Percentiles rank a stretch among this genome's conserved stretches.
Conservation (phyloP, 441 rosid genomes). For the Bruguiera hainesii region DNA sequence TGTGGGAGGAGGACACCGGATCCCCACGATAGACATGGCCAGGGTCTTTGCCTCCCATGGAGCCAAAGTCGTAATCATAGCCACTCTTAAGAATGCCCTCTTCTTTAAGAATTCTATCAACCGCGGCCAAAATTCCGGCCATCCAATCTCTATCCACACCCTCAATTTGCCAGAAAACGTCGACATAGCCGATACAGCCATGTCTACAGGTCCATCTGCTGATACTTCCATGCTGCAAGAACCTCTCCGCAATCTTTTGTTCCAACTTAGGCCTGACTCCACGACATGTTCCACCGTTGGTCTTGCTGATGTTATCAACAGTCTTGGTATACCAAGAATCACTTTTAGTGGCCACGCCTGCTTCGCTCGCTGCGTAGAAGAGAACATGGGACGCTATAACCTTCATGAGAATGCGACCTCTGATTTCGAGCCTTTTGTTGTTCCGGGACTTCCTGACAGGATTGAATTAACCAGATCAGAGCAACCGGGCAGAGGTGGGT, state of each 20-base stretch:
- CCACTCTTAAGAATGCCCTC: slow-evolving; percentile 28
- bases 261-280: slow-evolving; percentile 27
- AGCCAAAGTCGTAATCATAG: slow-evolving; percentile 20
- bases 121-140: slow-evolving; percentile 22
- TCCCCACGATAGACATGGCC: slow-evolving; percentile 47
- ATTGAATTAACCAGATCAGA: slow-evolving; percentile 33
- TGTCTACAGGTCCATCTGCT: slow-evolving; percentile 21
- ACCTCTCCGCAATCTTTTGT: slow-evolving; percentile 24
- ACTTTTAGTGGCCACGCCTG: slow-evolving; percentile 34
- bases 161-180: slow-evolving; percentile 15
- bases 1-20: slow-evolving; percentile 45
- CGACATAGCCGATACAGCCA: slow-evolving; percentile 20
- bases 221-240: slow-evolving; percentile 37
- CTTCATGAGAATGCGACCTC: slow-evolving; percentile 26
- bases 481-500: slow-evolving; percentile 11
- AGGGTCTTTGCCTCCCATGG: slow-evolving; percentile 38
- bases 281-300: slow-evolving; percentile 38
- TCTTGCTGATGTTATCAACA: slow-evolving; percentile 28
- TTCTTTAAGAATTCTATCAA: slow-evolving; percentile 16
- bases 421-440: slow-evolving; percentile 32
- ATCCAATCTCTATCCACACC: slow-evolving; percentile 17
- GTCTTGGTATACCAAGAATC: slow-evolving; percentile 27
- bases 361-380: slow-evolving; percentile 26
- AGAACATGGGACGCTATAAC: slow-evolving; percentile 20
- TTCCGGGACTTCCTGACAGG: slow-evolving; percentile 30